Conservation (phyloP, 78 protist species). For the Dictyostelium intermedium region DNA sequence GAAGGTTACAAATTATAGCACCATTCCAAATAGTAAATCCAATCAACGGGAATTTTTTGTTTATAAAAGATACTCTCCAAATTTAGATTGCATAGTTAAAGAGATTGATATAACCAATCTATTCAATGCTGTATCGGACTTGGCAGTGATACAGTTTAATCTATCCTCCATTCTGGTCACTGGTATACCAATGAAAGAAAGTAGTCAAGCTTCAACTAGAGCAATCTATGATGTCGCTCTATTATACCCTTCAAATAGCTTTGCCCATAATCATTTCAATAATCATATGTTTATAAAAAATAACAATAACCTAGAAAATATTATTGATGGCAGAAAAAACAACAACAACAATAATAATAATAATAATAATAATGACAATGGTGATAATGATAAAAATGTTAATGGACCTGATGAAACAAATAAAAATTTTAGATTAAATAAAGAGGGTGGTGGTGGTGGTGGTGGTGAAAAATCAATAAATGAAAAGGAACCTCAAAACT, state of each 20-base stretch:
- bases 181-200: constrained; percentile 71
- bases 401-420: not conserved
- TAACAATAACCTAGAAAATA: not conserved
- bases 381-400: not conserved
- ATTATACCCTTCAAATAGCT: not conserved
- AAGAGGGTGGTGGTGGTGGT: not conserved
- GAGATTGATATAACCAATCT: constrained; percentile 2
- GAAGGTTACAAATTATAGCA: not conserved
- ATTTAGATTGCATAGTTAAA: constrained; percentile 23
- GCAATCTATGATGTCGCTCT: constrained; percentile 2
- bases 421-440: not conserved
- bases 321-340: not conserved
- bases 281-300: not conserved
- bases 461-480: not conserved
- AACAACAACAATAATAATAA: not conserved
- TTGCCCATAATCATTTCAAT: not conserved
- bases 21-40: not conserved
- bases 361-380: not conserved
- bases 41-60: not conserved
- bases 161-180: constrained; percentile 15
- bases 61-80: constrained; percentile 1
- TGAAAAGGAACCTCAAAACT: not conserved
- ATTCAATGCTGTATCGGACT: constrained; percentile 25
- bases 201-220: constrained; percentile 6
- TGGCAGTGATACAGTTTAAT: constrained; percentile 19